Conservation (phyloP, 2,329 filamentous ascomycete genomes). For the Hypocreales sp. region DNA sequence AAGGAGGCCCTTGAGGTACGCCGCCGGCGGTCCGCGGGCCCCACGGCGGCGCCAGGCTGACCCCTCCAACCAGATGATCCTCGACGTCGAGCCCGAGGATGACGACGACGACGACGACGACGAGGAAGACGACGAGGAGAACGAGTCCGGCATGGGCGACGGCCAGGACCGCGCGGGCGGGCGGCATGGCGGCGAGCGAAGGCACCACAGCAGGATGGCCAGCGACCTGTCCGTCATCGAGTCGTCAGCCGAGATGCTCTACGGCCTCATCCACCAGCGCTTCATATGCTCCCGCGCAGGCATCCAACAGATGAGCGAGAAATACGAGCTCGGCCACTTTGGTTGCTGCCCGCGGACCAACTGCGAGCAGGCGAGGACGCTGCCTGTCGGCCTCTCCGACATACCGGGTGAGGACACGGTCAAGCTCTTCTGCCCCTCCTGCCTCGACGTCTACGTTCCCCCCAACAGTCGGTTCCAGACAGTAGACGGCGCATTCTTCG, state of each 20-base stretch:
- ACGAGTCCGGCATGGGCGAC: conserved; percentile 45
- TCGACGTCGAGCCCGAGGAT: conserved; percentile 94
- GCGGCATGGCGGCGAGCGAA: conserved; percentile 41
- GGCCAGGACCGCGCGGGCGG: conserved; percentile 37
- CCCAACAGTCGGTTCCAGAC: conserved; percentile 96
- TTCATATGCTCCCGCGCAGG: conserved; percentile 94
- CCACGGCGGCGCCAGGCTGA: too few relatives aligned
- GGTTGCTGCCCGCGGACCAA: conserved; percentile 88
- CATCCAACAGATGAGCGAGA: conserved; percentile 98
- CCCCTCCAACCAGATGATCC: conserved; percentile 83
- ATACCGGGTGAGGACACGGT: conserved; percentile 94
- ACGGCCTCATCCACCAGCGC: conserved; percentile 93
- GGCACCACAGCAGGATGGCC: conserved; percentile 70
- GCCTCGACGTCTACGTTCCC: conserved; percentile 91
- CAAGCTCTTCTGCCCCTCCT: conserved; percentile 94
- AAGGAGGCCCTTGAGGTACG: conserved; percentile 84
- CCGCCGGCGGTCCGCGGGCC: too few relatives aligned
- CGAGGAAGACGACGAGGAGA: conserved; percentile 60
- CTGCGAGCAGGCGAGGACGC: conserved; percentile 77
- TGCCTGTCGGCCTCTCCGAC: conserved; percentile 88
- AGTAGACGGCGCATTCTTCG: conserved; percentile 95
- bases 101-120: conserved; percentile 78
- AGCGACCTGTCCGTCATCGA: conserved; percentile 93
- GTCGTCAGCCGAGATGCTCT: conserved; percentile 93
- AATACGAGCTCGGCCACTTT: conserved; percentile 95